Percentiles rank a stretch among this genome's conserved stretches.
These are phyloP conservation scores for Laetiporus sulphureus DNA, from an alignment of 1,284 basidiomycete genomes.

Conservation along the genomic window DNA sequence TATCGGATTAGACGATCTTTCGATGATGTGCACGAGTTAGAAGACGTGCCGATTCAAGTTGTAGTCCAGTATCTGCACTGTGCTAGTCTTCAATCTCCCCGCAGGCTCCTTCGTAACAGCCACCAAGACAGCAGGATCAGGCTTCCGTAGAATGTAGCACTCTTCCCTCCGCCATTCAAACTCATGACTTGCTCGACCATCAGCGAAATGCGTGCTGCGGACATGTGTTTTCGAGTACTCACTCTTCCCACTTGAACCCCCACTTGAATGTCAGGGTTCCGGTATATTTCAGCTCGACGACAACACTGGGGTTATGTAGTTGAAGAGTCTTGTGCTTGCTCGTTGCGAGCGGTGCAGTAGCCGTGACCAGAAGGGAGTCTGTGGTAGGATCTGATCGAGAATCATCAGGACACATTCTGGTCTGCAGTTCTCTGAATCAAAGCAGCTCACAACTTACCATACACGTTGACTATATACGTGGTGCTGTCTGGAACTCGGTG, in stretches of 20 bases:
- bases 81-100: slow-evolving; percentile 55
- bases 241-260: slow-evolving; percentile 80
- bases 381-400: slow-evolving; percentile 53
- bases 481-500: slow-evolving; percentile 39
- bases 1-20: slow-evolving; percentile 63
- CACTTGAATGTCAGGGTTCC: slow-evolving; percentile 72
- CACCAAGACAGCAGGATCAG: slow-evolving; percentile 78
- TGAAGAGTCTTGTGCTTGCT: slow-evolving; percentile 71
- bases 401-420: neutral
- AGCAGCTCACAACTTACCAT: slow-evolving; percentile 38
- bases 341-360: slow-evolving; percentile 51
- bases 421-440: neutral
- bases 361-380: slow-evolving; percentile 57
- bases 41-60: slow-evolving; percentile 65
- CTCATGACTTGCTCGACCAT: slow-evolving; percentile 46
- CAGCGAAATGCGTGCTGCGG: neutral
- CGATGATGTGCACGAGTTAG: too few relatives aligned
- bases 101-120: slow-evolving; percentile 72
- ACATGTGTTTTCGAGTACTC: slow-evolving; percentile 26
- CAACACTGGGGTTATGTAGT: slow-evolving; percentile 64
- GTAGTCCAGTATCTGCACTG: slow-evolving; percentile 82
- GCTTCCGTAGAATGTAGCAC: slow-evolving; percentile 76
- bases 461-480: slow-evolving; percentile 57
- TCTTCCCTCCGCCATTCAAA: slow-evolving; percentile 82
- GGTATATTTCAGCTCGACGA: slow-evolving; percentile 66